These are phyloP conservation scores for Acmispon strigosus DNA, from an alignment of 306 rosid species.

Conservation along the genomic window DNA sequence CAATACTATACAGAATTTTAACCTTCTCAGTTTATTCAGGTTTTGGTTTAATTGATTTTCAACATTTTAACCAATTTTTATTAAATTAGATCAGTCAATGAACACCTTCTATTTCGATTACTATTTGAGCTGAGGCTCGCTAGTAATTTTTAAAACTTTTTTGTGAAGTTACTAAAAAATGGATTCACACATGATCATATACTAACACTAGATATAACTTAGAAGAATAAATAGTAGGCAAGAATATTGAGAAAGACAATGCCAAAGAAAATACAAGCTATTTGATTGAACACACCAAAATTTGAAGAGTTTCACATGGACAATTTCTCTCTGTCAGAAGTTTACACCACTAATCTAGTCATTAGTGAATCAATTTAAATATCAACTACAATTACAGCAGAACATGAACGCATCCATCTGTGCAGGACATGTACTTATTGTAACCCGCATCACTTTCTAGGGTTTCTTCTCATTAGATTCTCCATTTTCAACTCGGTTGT, in stretches of 20 bases:
- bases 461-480: constrained; percentile 59
- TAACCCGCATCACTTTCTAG: constrained; percentile 13
- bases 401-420: constrained; percentile 29
- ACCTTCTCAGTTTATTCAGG: too few relatives aligned
- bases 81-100: too few relatives aligned
- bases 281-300: constrained; percentile 11
- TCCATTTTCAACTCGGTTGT: constrained; percentile 59
- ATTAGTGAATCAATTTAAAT: constrained; percentile 18
- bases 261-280: constrained; percentile 8
- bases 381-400: constrained; percentile 33
- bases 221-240: not conserved
- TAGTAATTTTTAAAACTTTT: too few relatives aligned
- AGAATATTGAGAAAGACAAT: not conserved
- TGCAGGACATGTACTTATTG: constrained; percentile 15
- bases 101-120: too few relatives aligned
- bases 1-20: too few relatives aligned
- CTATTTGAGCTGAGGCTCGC: too few relatives aligned
- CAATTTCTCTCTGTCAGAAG: constrained; percentile 23
- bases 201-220: not conserved
- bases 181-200: not conserved
- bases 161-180: too few relatives aligned
- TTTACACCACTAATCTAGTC: constrained; percentile 34
- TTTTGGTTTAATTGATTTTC: too few relatives aligned
- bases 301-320: constrained; percentile 18
- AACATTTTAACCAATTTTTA: too few relatives aligned